Evolutionary conservation across 2,329 filamentous ascomycete genomes (phyloP).

Genomic region (Coleophoma cylindrospora): DNA sequence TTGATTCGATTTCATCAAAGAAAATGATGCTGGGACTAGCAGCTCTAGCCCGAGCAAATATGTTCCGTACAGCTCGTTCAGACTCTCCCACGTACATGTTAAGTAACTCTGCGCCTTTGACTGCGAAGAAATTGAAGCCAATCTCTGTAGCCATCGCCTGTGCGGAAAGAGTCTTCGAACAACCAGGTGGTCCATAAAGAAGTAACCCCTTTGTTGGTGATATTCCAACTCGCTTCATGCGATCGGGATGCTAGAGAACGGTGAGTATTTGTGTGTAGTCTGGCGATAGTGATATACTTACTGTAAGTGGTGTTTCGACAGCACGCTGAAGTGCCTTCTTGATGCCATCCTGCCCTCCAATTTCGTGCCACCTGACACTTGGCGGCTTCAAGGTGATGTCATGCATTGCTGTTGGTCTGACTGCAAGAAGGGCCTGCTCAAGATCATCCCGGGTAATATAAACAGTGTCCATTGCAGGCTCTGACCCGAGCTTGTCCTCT

Average conservation of each 20-base stretch:
- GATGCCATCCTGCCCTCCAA: conserved; percentile 76
- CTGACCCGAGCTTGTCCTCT: conserved; percentile 14
- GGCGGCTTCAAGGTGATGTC: conserved; percentile 87
- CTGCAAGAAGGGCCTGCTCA: conserved; percentile 57
- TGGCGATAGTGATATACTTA: conserved; percentile 7
- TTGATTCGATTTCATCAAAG: conserved; percentile 93
- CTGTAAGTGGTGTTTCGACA: conserved; percentile 22
- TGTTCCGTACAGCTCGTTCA: conserved; percentile 76
- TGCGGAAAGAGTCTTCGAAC: conserved; percentile 89
- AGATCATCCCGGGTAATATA: conserved; percentile 45
- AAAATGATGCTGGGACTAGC: conserved; percentile 91
- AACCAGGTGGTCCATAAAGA: conserved; percentile 88
- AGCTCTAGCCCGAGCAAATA: conserved; percentile 81
- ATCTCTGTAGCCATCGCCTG: conserved; percentile 89
- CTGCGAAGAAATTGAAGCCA: conserved; percentile 87
- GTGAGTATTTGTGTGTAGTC: conserved; percentile 6
- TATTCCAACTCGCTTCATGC: conserved; percentile 43
- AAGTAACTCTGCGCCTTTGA: conserved; percentile 88
- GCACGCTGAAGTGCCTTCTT: conserved; percentile 55
- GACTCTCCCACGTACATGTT: conserved; percentile 98
- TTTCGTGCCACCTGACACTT: conserved; percentile 79
- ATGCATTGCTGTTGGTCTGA: conserved; percentile 81
- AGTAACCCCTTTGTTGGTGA: conserved; percentile 76
- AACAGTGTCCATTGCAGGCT: conserved; percentile 1
- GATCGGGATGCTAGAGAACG: conserved; percentile 36